Evolutionary conservation across 2,329 filamentous ascomycete genomes (phyloP), one percentile per base, ranked within the genome.

Genomic region (Thielaviopsis ethacetica): DNA sequence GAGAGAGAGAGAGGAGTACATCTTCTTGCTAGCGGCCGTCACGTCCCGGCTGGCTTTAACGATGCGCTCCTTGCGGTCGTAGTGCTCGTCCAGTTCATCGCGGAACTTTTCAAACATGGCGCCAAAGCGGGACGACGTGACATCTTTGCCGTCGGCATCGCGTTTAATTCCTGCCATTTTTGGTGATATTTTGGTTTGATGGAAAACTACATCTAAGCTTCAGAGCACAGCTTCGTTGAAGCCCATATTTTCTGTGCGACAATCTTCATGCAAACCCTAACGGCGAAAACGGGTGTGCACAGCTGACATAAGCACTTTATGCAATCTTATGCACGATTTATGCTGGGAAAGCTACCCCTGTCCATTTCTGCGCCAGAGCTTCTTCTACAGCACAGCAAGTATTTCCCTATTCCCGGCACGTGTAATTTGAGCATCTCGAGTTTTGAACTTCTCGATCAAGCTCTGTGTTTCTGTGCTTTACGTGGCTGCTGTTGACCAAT

Each of bases 1-100:
- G n/a, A n/a, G n/a, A n/a, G n/a, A n/a, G n/a, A n/a, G 15, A 50
- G 6, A 38, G 21, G 13, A 52, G 5, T 17, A 95, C 90, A 97
- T 94, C 74, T 97, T 98, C 77, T 98, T 98, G 72, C 89, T 95
- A 58, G 90, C 76, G 0, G 89, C 90, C 6, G 93, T 98, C 61
- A 98, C 87, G 70, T 98, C 93, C 62, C 91, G 78, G 9, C 88
- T 94, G 1, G 84, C 85, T 74, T 97, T 98, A 67, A 94, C 87
- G 65, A 95, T 83, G 57, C 86, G 82, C 73, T 96, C 91, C 59
- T 90, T 81, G 17, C 93, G 84, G 71, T 97, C 93, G 70, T 98
- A 88, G 69, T 97, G 91, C 71, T 93, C 83, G 67, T 98, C 93
- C 27, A 98, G 77, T 71, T 96, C 91, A 66, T 85, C 78, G 56